Evolutionary conservation across 2,329 filamentous ascomycete genomes (phyloP), one percentile per base, ranked within the genome.

Genomic region (Venturia oleaginea): DNA sequence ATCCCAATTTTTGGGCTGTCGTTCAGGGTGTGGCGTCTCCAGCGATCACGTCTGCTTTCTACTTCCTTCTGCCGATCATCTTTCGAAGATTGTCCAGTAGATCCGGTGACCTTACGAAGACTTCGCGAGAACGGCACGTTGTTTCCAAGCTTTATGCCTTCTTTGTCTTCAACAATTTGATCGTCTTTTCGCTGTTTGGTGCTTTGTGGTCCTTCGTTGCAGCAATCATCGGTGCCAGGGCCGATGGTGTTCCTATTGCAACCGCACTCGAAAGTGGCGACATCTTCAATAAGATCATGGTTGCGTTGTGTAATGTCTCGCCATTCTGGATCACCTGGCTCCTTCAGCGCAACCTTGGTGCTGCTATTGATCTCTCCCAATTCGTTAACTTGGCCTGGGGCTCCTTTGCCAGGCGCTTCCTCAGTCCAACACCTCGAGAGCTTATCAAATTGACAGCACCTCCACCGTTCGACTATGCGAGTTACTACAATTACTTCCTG

Each of bases 401-500:
- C 67, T 96, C 91, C 72, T 89, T 94, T 74, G 84, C 88, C 67
- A 88, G 91, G 72, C 93, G 88, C 64, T 94, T 97, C 71, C 84
- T 90, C 32, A 88, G 86, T 67, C 93, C 93, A 3, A 97, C 94
- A 2, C 94, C 94, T 5, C 84, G 94, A 69, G 89, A 96, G 74
- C 80, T 94, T 69, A 97, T 97, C 69, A 91, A 96, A 74, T 84
- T 94, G 72, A 96, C 92, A 0, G 94, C 94, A 3, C 94, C 94
- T 0, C 92, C 91, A 2, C 81, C 90, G 0, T 97, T 99, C 74
- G 92, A 97, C 69, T 97, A 97, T 72, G 91, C 94, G 65, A 91
- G 86, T 70, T 97, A 97, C 78, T 99, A 97, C 83, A 97, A 97
- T 76, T 97, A 96, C 75, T 97, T 97, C 76, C 81, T 97, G 37